Percentiles rank a stretch among this genome's conserved stretches.
phyloP scores from a whole-genome alignment of 805 yeast species.

The Candida ortonii region DNA sequence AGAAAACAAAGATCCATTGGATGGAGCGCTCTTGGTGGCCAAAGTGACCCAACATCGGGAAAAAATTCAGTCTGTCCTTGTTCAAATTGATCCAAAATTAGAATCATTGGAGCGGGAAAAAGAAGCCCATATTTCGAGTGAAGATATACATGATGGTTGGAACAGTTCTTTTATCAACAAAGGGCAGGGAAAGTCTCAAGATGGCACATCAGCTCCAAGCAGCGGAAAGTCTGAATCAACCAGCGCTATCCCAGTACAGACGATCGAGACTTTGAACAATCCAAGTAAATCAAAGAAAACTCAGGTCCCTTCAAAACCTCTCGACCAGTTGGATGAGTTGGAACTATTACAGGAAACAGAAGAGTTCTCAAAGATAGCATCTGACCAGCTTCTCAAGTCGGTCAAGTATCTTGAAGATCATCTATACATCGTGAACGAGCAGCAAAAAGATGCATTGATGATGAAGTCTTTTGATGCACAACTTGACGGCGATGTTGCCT shows the following conservation, averaged over 20 bases:
- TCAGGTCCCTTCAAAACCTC: conserved; percentile 31
- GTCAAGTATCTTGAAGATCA: conserved; percentile 54
- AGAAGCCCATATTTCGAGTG: conserved; percentile 74
- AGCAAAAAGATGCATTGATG: conserved; percentile 86
- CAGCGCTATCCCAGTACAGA: conserved; percentile 25
- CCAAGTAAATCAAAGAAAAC: conserved; percentile 16
- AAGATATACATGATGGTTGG: conserved; percentile 89
- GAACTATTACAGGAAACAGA: conserved; percentile 61
- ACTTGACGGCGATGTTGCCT: conserved; percentile 52
- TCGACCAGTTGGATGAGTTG: conserved; percentile 44
- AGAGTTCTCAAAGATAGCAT: conserved; percentile 57
- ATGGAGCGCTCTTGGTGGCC: conserved; percentile 35
- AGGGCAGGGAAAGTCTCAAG: conserved; percentile 11
- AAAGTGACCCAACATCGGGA: conserved; percentile 59
- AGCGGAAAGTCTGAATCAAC: conserved; percentile 9
- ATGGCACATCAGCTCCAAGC: conserved; percentile 23
- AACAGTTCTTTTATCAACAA: conserved; percentile 80
- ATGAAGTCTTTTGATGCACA: conserved; percentile 91
- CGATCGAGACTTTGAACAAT: conserved; percentile 30
- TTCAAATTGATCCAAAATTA: conserved; percentile 63
- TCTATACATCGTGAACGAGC: conserved; percentile 69
- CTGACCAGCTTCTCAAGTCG: conserved; percentile 45
- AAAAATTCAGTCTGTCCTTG: conserved; percentile 65
- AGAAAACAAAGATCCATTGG: conserved; percentile 45
- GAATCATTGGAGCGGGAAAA: conserved; percentile 69